Evolutionary conservation across 2,329 filamentous ascomycete species (phyloP).

Genomic region (Xylaria sp.): DNA sequence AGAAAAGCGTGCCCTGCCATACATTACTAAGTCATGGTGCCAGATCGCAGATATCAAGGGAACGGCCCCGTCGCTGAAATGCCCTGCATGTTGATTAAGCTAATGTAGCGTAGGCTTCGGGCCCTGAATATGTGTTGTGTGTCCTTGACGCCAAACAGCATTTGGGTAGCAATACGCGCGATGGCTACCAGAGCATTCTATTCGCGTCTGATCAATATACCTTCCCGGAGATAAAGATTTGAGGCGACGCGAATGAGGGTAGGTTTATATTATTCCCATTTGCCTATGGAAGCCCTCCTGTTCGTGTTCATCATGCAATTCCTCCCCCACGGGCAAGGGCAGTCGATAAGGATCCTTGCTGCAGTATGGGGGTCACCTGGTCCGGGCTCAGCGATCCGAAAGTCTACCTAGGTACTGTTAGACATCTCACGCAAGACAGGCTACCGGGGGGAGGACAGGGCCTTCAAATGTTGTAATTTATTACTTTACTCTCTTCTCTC

Average conservation of each 20-base stretch:
- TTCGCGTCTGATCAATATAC: neutral
- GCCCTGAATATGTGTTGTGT: neutral
- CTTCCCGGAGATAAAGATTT: neutral
- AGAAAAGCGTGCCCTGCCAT: constrained; percentile 1
- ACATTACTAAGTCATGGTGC: constrained; percentile 9
- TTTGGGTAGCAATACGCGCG: neutral
- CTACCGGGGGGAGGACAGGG: neutral
- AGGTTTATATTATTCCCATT: neutral
- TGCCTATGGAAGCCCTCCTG: neutral
- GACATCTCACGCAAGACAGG: constrained; percentile 8
- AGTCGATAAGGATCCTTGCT: constrained; percentile 31
- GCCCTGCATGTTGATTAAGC: constrained; percentile 8
- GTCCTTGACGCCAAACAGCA: constrained; percentile 3
- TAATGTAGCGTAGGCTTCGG: constrained; percentile 5
- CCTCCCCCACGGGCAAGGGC: constrained; percentile 29
- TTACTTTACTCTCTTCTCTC: neutral
- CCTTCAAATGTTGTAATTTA: neutral
- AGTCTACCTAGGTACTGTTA: constrained; percentile 9
- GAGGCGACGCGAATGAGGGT: neutral
- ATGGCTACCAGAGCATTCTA: neutral
- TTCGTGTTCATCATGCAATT: constrained; percentile 10
- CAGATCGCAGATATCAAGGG: constrained; percentile 26
- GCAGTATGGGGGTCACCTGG: constrained; percentile 33
- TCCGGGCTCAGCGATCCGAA: constrained; percentile 12
- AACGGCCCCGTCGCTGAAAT: constrained; percentile 19